Base-by-base conservation (phyloP, 2,329 filamentous ascomycete species). In the Daldinia eschscholtzii region DNA sequence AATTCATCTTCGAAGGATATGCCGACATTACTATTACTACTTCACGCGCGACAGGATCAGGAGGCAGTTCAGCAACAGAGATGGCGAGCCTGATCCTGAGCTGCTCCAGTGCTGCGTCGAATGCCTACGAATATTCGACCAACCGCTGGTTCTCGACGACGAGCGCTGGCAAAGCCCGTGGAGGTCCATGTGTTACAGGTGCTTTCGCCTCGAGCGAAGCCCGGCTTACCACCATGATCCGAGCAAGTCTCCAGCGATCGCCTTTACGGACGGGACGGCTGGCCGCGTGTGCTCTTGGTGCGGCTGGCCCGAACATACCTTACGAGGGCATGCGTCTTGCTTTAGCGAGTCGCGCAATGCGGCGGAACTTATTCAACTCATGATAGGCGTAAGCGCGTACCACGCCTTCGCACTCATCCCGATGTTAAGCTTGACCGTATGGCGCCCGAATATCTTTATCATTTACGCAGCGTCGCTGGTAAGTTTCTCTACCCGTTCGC, bases 131-230 rank as follows among this genome's bases (percentile, higher is more conserved):
- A 30, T 35, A 26, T 59, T 46, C 2, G 57, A 59, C n/a, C 15
- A 30, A 6, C 2, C 6, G n/a, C n/a, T 65, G 4, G 48, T 65
- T 26, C 37, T 65, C 6, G 68, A 65, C 55, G 42, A 63, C n/a
- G 15, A n/a, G 3, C 26, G 37, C 15, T 23, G 23, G 23, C 37
- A 5, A 3, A 30, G 35, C 4, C 18, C 15, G 4, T 70, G 68
- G 68, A n/a, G 44, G 2, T 62, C 65, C 0, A 46, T 65, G 53
- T 70, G 68, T 30, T 52, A 41, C 20, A 33, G 13, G 4, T 70
- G 68, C 58, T 70, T 61, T 50, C 61, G 68, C 30, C 7, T 59
- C 12, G 42, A 62, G 57, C 57, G 62, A 3, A 62, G 52, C 13
- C 42, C 61, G 4, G 35, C n/a, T 12, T 39, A 39, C 35, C 13